These are phyloP conservation scores for Paraphysoderma sedebokerense DNA, from an alignment of 371 early-diverging fungal genomes.

Conservation along the genomic window DNA sequence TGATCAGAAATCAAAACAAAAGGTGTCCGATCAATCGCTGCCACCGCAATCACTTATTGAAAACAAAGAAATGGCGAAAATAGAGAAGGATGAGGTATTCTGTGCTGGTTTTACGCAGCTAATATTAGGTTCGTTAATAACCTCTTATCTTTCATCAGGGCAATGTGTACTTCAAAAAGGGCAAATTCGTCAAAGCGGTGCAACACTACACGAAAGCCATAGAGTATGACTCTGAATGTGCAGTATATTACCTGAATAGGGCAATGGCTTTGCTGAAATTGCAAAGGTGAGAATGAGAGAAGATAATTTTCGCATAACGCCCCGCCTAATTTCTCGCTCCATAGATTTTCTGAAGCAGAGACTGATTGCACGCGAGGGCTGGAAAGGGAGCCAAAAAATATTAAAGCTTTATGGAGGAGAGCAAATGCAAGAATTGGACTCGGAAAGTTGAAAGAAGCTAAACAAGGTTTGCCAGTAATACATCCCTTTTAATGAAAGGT, in stretches of 20 bases:
- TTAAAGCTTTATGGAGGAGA: constrained; percentile 68
- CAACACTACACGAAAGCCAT: constrained; percentile 48
- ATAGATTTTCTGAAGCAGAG: constrained; percentile 47
- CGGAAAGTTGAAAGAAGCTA: constrained; percentile 36
- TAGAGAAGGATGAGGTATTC: constrained; percentile 44
- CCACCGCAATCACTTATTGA: not conserved
- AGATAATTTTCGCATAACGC: not conserved
- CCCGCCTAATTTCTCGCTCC: not conserved
- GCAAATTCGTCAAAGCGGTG: constrained; percentile 46
- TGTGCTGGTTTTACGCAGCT: too few relatives aligned
- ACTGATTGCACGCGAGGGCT: constrained; percentile 49
- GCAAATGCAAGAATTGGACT: constrained; percentile 45
- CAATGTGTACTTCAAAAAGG: constrained; percentile 54
- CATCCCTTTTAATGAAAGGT: not conserved
- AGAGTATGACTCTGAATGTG: constrained; percentile 36
- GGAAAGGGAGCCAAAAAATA: constrained; percentile 40
- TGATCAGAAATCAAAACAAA: not conserved
- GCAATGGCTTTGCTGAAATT: constrained; percentile 72
- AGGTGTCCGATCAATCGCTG: not conserved
- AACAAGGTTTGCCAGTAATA: constrained; percentile 20
- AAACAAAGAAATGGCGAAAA: constrained; percentile 18
- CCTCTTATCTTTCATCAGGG: constrained; percentile 30
- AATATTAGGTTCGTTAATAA: not conserved
- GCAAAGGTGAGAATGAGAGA: constrained; percentile 21
- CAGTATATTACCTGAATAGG: constrained; percentile 52